Conservation (phyloP, 2,329 filamentous ascomycete species). For the Sporothrix mexicana region DNA sequence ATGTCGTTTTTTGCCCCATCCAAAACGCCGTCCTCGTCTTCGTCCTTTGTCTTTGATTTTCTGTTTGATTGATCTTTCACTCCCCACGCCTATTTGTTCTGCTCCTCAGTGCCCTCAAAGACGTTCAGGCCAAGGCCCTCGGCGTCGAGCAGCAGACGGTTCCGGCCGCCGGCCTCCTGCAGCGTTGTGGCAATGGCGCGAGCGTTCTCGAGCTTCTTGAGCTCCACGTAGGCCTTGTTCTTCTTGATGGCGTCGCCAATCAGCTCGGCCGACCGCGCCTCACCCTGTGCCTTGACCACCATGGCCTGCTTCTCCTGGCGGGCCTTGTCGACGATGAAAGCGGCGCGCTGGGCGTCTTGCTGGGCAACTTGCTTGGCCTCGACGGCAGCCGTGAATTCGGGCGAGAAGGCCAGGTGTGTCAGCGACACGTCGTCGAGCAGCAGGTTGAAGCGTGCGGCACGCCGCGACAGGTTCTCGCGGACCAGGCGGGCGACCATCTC, state of each 20-base stretch:
- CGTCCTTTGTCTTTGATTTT: background rate
- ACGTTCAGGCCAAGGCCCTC: constrained; percentile 93
- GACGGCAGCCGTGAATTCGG: constrained; percentile 74
- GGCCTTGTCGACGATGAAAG: constrained; percentile 98
- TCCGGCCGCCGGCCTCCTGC: constrained; percentile 83
- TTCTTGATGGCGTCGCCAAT: constrained; percentile 99
- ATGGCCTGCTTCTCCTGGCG: constrained; percentile 99
- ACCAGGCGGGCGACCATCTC: constrained; percentile 93
- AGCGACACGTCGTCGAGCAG: constrained; percentile 95
- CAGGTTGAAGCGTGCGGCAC: constrained; percentile 96
- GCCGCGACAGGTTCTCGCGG: constrained; percentile 86
- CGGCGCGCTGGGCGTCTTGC: constrained; percentile 95
- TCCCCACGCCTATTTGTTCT: constrained; percentile 50
- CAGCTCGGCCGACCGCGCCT: constrained; percentile 94
- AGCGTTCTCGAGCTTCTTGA: constrained; percentile 98
- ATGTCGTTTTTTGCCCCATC: background rate
- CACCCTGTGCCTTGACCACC: constrained; percentile 98
- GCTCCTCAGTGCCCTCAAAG: constrained; percentile 56
- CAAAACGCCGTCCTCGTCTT: constrained; percentile 17
- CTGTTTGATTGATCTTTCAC: background rate
- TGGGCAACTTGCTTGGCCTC: constrained; percentile 77
- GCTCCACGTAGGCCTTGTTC: constrained; percentile 93
- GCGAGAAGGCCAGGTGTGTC: constrained; percentile 78
- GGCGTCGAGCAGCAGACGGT: constrained; percentile 92
- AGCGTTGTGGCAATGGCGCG: constrained; percentile 84